Evolutionary conservation across 352 stramenopile species (phyloP).

Genomic region (Phytophthora europaea): DNA sequence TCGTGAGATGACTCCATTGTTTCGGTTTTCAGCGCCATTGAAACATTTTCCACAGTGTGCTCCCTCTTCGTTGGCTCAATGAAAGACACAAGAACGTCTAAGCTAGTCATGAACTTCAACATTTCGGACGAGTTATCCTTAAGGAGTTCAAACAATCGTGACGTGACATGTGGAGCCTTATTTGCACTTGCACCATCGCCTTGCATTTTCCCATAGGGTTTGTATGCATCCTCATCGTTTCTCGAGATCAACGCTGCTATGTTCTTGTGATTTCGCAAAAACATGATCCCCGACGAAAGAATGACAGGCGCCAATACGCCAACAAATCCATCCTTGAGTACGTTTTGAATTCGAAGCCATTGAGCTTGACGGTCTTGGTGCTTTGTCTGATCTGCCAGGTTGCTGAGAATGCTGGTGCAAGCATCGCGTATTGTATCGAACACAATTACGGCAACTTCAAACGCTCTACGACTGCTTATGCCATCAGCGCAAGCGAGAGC

Average conservation of each 20-base stretch:
- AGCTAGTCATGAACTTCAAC: slow-evolving; percentile 41
- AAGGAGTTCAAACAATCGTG: slow-evolving; percentile 31
- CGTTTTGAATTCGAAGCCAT: slow-evolving; percentile 32
- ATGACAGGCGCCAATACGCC: slow-evolving; percentile 52
- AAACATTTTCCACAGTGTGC: slow-evolving; percentile 50
- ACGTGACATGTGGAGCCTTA: background rate
- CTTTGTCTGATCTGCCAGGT: slow-evolving; percentile 25
- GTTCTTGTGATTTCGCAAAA: slow-evolving; percentile 41
- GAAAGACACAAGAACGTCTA: slow-evolving; percentile 43
- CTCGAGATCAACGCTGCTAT: slow-evolving; percentile 17
- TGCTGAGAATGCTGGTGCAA: slow-evolving; percentile 36
- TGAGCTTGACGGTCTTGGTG: slow-evolving; percentile 9
- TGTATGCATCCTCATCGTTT: slow-evolving; percentile 2
- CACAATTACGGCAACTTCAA: slow-evolving; percentile 35
- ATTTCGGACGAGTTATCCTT: slow-evolving; percentile 41
- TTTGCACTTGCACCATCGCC: background rate
- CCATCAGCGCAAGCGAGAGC: slow-evolving; percentile 9
- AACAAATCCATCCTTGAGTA: slow-evolving; percentile 48
- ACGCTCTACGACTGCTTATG: slow-evolving; percentile 1
- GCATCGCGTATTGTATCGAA: slow-evolving; percentile 39
- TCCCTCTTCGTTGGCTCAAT: slow-evolving; percentile 47
- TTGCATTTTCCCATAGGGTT: background rate
- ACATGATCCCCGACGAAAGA: slow-evolving; percentile 45
- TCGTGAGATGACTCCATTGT: slow-evolving; percentile 85
- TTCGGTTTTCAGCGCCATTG: slow-evolving; percentile 56